Evolutionary conservation across 2,329 filamentous ascomycete genomes (phyloP), one percentile per base, ranked within the genome.

Genomic region (Arthroderma sp.): DNA sequence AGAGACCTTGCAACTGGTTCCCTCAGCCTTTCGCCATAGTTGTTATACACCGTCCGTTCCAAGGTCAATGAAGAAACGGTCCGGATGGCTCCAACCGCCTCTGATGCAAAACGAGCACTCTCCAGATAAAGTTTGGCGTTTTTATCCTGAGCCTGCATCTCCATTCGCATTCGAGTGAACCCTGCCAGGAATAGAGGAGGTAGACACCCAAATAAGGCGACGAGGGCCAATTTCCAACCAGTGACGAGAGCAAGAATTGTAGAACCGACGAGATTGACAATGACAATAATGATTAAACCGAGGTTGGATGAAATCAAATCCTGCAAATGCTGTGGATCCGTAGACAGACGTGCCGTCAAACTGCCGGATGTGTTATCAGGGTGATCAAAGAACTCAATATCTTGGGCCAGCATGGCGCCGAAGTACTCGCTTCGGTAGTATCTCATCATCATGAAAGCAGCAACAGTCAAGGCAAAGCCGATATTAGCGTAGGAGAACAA

Each of bases 221-320:
- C 83, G 0, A 89, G 72, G 4, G 81, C 80, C 9, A 91, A 70
- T 59, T 88, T 88, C 85, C 85, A 91, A 2, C 81, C 83, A 44
- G 86, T 73, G 8, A 73, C 72, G n/a, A 83, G 65, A 9, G 78
- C 74, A 10, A 88, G 62, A 7, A 72, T 65, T 40, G 83, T 76
- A 11, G 83, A 80, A 1, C 78, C 73, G 40, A 89, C 56, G 2
- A 94, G 72, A 0, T 86, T 94, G 0, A 85, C 85, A 3, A 68
- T 59, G 9, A 87, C 82, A 56, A 84, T 80, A 38, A 89, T 67
- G 43, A 94, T 72, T 5, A 87, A 88, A 39, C 86, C 86, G 0
- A 94, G 74, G 1, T 85, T 93, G 32, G 78, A 76, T 30, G 86
- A 87, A 49, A 82, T 83, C 29, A 93, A 72, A 2, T 55, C 58